These are phyloP conservation scores for Sphaerobolus stellatus DNA, from an alignment of 1,284 basidiomycete genomes.

Conservation along the genomic window DNA sequence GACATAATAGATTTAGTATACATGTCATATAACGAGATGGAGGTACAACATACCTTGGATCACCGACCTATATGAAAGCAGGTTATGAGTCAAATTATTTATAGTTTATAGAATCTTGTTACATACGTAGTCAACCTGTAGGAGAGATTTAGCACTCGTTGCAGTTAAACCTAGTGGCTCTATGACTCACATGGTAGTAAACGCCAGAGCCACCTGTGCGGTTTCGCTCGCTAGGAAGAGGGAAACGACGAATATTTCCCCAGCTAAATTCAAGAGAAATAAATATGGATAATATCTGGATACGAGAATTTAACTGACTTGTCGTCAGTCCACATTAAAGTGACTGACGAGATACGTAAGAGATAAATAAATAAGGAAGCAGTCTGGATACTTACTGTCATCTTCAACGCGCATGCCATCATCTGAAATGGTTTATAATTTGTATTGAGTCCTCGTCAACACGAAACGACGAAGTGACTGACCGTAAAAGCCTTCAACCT, in stretches of 20 bases:
- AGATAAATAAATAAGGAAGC: no score
- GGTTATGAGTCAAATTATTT: slow-evolving; percentile 41
- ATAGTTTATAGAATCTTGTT: slow-evolving; percentile 29
- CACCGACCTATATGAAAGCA: slow-evolving; percentile 49
- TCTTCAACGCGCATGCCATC: slow-evolving; percentile 58
- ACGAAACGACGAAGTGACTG: no score
- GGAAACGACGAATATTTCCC: slow-evolving; percentile 61
- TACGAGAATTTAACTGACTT: slow-evolving; percentile 39
- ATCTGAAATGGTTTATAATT: no score
- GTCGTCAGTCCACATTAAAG: slow-evolving; percentile 61
- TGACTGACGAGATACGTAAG: slow-evolving; percentile 36
- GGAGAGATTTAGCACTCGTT: no score
- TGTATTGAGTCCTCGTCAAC: no score
- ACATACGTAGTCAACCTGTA: slow-evolving; percentile 1
- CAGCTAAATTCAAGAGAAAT: slow-evolving; percentile 36
- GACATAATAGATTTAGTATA: no score
- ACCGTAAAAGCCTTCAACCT: slow-evolving; percentile 64
- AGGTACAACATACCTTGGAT: no score
- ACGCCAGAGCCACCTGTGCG: slow-evolving; percentile 65
- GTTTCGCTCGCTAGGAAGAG: slow-evolving; percentile 49
- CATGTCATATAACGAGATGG: no score
- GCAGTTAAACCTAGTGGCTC: neutral
- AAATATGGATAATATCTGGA: no score
- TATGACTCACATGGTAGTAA: slow-evolving; percentile 58
- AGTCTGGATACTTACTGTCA: slow-evolving; percentile 2